A percentile compares a stretch with the other conserved stretches of the same genome.
phyloP scores from a whole-genome alignment of 1,284 basidiomycete species.

The Waitea zeae region DNA sequence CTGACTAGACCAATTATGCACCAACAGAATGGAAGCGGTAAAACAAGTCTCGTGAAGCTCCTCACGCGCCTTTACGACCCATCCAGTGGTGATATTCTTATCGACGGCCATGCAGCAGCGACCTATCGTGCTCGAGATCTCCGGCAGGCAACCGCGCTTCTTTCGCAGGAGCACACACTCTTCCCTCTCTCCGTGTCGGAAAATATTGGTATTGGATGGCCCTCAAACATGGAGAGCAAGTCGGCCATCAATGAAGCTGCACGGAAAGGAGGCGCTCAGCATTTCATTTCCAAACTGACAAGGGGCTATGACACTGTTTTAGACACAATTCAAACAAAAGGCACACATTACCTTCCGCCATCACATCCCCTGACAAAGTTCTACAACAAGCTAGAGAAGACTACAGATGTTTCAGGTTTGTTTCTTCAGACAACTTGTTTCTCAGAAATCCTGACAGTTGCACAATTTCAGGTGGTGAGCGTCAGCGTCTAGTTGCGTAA shows the following conservation, averaged over 20 bases:
- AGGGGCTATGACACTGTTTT: conserved; percentile 56
- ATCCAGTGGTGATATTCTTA: conserved; percentile 42
- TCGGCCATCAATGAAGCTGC: conserved; percentile 48
- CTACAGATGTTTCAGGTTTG: background rate
- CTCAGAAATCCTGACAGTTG: too few relatives aligned
- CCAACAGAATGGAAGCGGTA: conserved; percentile 61
- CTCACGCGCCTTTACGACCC: conserved; percentile 54
- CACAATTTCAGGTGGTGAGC: conserved; percentile 63
- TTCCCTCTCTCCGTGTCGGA: conserved; percentile 64
- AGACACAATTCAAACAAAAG: conserved; percentile 37
- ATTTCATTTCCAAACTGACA: conserved; percentile 41
- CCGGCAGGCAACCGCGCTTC: conserved; percentile 41
- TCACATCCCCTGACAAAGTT: conserved; percentile 20
- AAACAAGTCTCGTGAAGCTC: conserved; percentile 63
- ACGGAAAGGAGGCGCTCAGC: conserved; percentile 44
- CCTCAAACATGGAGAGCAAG: conserved; percentile 28
- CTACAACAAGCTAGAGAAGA: background rate
- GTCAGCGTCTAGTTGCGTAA: conserved; percentile 62
- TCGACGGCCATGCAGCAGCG: conserved; percentile 46
- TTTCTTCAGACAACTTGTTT: conserved; percentile 13
- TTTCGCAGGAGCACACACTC: conserved; percentile 57
- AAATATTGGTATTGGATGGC: conserved; percentile 59
- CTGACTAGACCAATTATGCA: too few relatives aligned
- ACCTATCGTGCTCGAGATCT: conserved; percentile 42
- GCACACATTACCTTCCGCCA: conserved; percentile 24